Evolutionary conservation across 2,329 filamentous ascomycete genomes (phyloP).

Genomic region (Paracoccidioides lutzii): DNA sequence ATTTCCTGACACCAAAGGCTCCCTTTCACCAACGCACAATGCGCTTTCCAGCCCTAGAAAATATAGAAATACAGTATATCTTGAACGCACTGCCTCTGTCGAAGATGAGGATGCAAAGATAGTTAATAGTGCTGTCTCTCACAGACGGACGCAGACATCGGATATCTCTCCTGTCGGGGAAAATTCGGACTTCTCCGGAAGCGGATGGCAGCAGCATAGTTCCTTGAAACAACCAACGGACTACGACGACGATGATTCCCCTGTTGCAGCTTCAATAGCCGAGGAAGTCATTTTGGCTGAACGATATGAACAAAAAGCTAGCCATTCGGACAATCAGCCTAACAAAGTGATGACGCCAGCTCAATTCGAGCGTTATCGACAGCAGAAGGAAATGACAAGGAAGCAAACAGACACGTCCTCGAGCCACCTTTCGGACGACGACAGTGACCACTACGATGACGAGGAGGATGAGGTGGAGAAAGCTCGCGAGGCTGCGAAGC

Average conservation of each 20-base stretch:
- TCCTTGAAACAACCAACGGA: background rate
- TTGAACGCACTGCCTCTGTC: background rate
- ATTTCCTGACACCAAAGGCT: background rate
- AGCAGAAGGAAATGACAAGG: constrained; percentile 56
- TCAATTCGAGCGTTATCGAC: constrained; percentile 69
- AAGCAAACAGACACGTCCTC: constrained; percentile 37
- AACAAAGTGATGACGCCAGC: constrained; percentile 83
- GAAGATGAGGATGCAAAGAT: constrained; percentile 2
- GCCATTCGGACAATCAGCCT: constrained; percentile 25
- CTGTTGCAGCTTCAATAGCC: constrained; percentile 21
- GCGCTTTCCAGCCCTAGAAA: background rate
- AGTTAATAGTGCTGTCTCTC: background rate
- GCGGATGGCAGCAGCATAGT: background rate
- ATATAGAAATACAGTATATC: background rate
- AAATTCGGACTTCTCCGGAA: background rate
- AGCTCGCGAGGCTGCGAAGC: constrained; percentile 57
- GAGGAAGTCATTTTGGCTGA: constrained; percentile 34
- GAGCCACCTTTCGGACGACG: constrained; percentile 43
- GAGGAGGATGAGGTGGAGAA: constrained; percentile 72
- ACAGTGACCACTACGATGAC: constrained; percentile 52
- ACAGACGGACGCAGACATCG: background rate
- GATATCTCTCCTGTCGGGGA: background rate
- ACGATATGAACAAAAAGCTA: constrained; percentile 30
- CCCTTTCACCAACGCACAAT: background rate
- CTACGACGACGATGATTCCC: background rate